A percentile compares a stretch with the other conserved stretches of the same genome.
These are phyloP conservation scores for Sporothrix pseudoabietina DNA, from an alignment of 2,329 filamentous ascomycete species.

Conservation along the genomic window DNA sequence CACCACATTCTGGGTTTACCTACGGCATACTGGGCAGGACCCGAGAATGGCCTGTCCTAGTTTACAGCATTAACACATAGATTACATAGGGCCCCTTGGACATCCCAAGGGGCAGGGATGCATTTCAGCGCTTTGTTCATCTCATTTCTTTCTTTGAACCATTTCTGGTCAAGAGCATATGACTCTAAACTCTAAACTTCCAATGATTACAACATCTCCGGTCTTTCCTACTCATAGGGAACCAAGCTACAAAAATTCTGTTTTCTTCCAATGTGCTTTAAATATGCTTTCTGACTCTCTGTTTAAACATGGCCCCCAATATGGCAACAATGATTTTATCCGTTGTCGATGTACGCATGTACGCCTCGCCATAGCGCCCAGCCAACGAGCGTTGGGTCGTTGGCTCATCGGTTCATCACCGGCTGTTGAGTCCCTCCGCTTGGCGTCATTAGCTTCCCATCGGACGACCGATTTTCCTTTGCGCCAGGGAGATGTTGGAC, in stretches of 20 bases:
- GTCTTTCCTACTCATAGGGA: neutral
- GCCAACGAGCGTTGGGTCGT: neutral
- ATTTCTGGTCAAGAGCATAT: neutral
- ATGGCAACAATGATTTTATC: neutral
- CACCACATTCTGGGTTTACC: slow-evolving; percentile 9
- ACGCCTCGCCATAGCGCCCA: neutral
- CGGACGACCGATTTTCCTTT: neutral
- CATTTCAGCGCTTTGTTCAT: neutral
- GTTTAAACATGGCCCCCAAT: neutral
- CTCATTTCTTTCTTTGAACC: neutral
- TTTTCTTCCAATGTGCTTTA: neutral
- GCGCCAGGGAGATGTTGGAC: neutral
- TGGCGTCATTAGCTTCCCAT: neutral
- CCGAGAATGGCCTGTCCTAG: neutral
- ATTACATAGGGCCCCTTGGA: neutral
- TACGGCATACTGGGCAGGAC: slow-evolving; percentile 12
- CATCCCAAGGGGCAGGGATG: neutral
- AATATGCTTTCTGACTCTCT: neutral
- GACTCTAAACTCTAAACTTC: neutral
- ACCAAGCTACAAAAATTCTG: neutral
- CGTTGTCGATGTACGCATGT: too few species aligned
- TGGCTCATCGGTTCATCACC: neutral
- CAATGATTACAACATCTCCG: neutral
- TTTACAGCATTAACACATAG: neutral
- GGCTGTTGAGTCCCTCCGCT: neutral